Evolutionary conservation across 176 grass and related monocot species (phyloP), one percentile per base, ranked within the genome.

Genomic region (Oryza punctata): DNA sequence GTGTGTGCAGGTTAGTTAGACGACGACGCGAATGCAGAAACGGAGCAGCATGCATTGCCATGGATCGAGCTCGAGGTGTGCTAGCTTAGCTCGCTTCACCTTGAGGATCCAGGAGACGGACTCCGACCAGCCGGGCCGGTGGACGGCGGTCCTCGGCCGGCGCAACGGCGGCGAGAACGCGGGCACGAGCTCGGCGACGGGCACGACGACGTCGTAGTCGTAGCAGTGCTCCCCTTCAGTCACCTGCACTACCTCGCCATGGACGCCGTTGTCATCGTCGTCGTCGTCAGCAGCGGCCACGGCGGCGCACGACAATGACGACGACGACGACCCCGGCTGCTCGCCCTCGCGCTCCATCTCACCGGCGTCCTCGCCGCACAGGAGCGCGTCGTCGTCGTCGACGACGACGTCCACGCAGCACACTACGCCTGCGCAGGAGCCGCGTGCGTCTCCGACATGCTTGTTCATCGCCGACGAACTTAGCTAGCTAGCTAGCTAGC

Each of bases 41-140:
- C 9, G 32, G 32, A 37, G 35, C 35, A 45, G 43, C 46, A 49
- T 50, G 43, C 46, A 49, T 50, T 16, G 47, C 47, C 3, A 50
- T 50, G 47, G 44, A 65, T 26, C 37, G 37, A 29, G 59, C 49
- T 59, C 18, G 50, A 1, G 38, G 33, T 26, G 60, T 16, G 45
- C 13, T 54, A 54, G 50, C 50, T 54, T 54, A 54, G 50, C 50
- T 52, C 1, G 45, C 15, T 52, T n/a, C 65, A 94, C 92, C 92
- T 94, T 87, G 43, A 91, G 86, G 80, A 94, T 94, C 92, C 92
- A 94, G 50, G 76, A 74, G 64, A 94, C 79, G 70, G 89, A 78
- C 19, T 87, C 89, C 12, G 77, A 60, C 27, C 92, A 84, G 47
- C 83, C 83, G 71, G 19, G 33, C 5, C 80, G 73, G 37, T 89